Conservation (phyloP, 2,329 filamentous ascomycete genomes). For the Fusarium sp. region DNA sequence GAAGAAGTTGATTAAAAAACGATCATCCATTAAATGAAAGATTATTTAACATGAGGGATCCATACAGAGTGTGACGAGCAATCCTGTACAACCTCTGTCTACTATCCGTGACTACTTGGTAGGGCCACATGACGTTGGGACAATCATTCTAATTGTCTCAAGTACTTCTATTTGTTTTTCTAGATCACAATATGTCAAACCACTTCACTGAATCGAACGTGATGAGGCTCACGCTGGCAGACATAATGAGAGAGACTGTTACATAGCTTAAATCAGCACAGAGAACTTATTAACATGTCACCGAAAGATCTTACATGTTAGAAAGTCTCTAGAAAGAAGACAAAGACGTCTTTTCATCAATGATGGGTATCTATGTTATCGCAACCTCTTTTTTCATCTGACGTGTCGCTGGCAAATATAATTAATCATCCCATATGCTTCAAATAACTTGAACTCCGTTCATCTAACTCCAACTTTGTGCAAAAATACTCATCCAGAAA, state of each 20-base stretch:
- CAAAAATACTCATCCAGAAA: too few relatives aligned
- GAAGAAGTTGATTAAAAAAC: too few relatives aligned
- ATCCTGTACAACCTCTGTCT: neutral
- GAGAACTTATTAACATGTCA: neutral
- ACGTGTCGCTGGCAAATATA: neutral
- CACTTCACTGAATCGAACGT: neutral
- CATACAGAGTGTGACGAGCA: neutral
- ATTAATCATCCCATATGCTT: neutral
- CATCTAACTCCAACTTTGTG: neutral
- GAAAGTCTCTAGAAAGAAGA: neutral
- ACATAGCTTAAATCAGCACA: neutral
- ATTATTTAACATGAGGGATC: too few relatives aligned
- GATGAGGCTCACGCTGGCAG: neutral
- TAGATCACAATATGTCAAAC: fast-evolving
- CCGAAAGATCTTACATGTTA: neutral
- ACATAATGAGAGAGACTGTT: neutral
- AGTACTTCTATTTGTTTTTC: fast-evolving
- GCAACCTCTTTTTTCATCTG: neutral
- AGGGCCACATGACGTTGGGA: neutral
- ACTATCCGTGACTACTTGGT: too few relatives aligned
- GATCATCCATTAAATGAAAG: too few relatives aligned
- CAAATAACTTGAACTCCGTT: too few relatives aligned
- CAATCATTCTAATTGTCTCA: too few relatives aligned
- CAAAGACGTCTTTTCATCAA: too few relatives aligned
- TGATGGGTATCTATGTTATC: neutral